Percentiles rank a stretch among this genome's conserved stretches.
Evolutionary conservation across 2,329 filamentous ascomycete species (phyloP).

Genomic region (Penicillium brasilianum): DNA sequence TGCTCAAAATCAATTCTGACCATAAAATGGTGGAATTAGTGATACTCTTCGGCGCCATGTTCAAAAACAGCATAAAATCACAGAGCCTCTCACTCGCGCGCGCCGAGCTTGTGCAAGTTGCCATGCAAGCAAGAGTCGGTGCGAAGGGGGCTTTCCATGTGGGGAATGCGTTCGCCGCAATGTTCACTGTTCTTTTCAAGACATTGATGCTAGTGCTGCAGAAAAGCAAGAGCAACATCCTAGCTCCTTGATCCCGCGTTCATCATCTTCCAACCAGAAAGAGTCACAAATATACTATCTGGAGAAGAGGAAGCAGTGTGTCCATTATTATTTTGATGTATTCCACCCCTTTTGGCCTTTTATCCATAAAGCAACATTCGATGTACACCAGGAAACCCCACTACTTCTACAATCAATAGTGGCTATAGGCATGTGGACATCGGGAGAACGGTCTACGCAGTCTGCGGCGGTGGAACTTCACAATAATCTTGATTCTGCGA

Average conservation of each 20-base stretch:
- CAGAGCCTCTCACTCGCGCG: constrained; percentile 16
- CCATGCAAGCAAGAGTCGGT: constrained; percentile 24
- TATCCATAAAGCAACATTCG: constrained; percentile 33
- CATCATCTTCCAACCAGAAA: too few relatives aligned
- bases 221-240: too few relatives aligned
- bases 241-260: too few relatives aligned
- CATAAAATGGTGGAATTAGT: constrained; percentile 14
- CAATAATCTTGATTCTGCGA: constrained; percentile 29
- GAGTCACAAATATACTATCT: background rate
- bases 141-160: constrained; percentile 30
- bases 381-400: constrained; percentile 26
- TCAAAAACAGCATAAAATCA: constrained; percentile 20
- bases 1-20: background rate
- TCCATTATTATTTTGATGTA: constrained; percentile 33
- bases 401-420: constrained; percentile 39
- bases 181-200: constrained; percentile 23
- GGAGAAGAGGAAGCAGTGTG: constrained; percentile 21
- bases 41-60: constrained; percentile 37
- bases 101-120: constrained; percentile 28
- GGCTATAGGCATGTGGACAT: constrained; percentile 36
- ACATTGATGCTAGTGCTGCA: background rate
- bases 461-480: constrained; percentile 34
- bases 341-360: constrained; percentile 40
- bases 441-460: constrained; percentile 22
- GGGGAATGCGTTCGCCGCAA: constrained; percentile 24